A percentile compares a stretch with the other conserved stretches of the same genome.
Evolutionary conservation across 225 moss, liverwort and hornwort species (phyloP).

Genomic region (Rhytidiadelphus loreus): DNA sequence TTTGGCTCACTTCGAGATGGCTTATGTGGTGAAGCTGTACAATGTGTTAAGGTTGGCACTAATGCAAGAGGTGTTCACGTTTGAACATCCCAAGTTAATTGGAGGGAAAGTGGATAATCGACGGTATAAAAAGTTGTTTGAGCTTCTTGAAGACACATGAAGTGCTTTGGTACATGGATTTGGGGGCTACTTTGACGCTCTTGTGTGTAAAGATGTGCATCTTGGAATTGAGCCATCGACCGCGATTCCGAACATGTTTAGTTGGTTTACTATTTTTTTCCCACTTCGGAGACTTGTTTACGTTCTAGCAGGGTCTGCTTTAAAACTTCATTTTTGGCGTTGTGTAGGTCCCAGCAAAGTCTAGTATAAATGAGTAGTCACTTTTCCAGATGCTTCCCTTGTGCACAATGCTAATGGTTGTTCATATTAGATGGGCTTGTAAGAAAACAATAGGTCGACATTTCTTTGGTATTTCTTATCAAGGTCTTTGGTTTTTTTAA

Average conservation of each 20-base stretch:
- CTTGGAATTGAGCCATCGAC: constrained; percentile 92
- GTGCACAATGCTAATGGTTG: constrained; percentile 84
- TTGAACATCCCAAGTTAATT: constrained; percentile 59
- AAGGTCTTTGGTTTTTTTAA: not conserved
- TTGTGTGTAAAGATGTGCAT: constrained; percentile 84
- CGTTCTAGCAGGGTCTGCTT: constrained; percentile 58
- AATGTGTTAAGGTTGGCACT: constrained; percentile 80
- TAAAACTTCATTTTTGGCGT: constrained; percentile 94
- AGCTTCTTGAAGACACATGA: constrained; percentile 76
- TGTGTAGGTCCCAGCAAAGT: constrained; percentile 90
- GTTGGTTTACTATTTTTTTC: constrained; percentile 97
- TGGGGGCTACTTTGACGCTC: constrained; percentile 91
- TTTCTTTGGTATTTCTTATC: not conserved
- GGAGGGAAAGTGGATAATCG: constrained; percentile 48
- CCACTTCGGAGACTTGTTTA: constrained; percentile 80
- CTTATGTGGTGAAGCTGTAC: constrained; percentile 89
- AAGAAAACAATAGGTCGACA: not conserved
- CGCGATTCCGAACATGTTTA: constrained; percentile 94
- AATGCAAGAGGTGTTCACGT: constrained; percentile 92
- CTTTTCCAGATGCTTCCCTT: constrained; percentile 66
- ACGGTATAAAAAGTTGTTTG: constrained; percentile 81
- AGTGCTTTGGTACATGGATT: constrained; percentile 93
- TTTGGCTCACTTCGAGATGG: constrained; percentile 94
- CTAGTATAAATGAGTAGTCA: constrained; percentile 95
- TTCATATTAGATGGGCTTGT: constrained; percentile 94